Evolutionary conservation across 1,284 basidiomycete species (phyloP).

Genomic region (Sporisorium sorghi): DNA sequence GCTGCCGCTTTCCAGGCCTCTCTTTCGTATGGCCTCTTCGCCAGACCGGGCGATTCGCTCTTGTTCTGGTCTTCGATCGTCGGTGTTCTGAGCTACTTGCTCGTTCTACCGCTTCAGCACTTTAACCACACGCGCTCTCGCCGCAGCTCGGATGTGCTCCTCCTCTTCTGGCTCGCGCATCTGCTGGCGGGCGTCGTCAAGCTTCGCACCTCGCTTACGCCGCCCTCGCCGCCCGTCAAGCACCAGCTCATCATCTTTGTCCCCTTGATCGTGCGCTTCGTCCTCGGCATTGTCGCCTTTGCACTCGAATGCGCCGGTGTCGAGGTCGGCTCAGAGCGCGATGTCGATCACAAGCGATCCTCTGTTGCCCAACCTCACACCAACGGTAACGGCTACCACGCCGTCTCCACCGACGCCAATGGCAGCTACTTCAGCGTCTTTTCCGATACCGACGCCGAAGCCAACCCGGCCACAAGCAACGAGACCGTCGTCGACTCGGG

Average conservation of each 20-base stretch:
- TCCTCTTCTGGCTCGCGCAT: slow-evolving; percentile 87
- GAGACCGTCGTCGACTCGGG: slow-evolving; percentile 77
- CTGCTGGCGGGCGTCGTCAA: slow-evolving; percentile 74
- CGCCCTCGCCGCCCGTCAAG: slow-evolving; percentile 44
- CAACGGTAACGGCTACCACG: slow-evolving; percentile 36
- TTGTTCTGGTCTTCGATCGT: slow-evolving; percentile 44
- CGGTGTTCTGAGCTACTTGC: slow-evolving; percentile 49
- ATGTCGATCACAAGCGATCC: slow-evolving; percentile 10
- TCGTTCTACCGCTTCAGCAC: slow-evolving; percentile 65
- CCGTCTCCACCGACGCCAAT: slow-evolving; percentile 27
- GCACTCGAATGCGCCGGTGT: slow-evolving; percentile 60
- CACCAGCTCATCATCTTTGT: slow-evolving; percentile 51
- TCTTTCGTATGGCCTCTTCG: slow-evolving; percentile 55
- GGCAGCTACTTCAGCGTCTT: slow-evolving; percentile 50
- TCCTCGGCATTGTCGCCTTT: slow-evolving; percentile 52
- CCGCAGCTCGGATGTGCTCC: slow-evolving; percentile 79
- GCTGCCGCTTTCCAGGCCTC: slow-evolving; percentile 72
- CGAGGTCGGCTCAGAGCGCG: slow-evolving; percentile 46
- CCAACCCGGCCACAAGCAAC: slow-evolving; percentile 69
- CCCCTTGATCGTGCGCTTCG: slow-evolving; percentile 53
- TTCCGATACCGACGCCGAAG: slow-evolving; percentile 58
- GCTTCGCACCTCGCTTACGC: slow-evolving; percentile 69
- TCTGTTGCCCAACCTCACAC: background rate
- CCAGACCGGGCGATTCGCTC: slow-evolving; percentile 42
- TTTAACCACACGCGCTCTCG: slow-evolving; percentile 82